phyloP scores from a whole-genome alignment of 768 basidiomycete species.

The Psilocybe tampanensis region DNA sequence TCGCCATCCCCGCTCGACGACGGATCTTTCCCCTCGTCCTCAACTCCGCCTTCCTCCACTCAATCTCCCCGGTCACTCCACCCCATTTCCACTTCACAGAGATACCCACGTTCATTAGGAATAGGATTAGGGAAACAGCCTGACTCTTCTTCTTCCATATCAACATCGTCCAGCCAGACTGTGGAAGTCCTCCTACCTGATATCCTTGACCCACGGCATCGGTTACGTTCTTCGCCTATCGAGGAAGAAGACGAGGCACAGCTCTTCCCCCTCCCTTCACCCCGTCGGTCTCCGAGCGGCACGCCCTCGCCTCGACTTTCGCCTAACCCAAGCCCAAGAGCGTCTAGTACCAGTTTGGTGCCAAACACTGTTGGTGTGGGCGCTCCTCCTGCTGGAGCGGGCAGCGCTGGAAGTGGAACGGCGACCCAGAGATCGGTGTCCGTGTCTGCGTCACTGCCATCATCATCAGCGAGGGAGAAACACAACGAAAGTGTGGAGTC shows the following conservation, averaged over 20 bases:
- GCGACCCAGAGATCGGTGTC: not conserved
- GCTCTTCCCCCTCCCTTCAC: conserved; percentile 53
- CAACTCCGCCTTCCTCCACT: conserved; percentile 6
- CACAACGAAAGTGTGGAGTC: conserved; percentile 18
- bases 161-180: conserved; percentile 9
- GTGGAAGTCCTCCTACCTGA: conserved; percentile 11
- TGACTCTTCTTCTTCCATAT: conserved; percentile 12
- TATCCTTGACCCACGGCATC: conserved; percentile 13
- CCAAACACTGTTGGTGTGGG: not conserved
- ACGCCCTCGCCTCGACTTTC: conserved; percentile 32
- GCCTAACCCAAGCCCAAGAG: conserved; percentile 37
- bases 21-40: conserved; percentile 5
- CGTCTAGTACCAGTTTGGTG: conserved; percentile 28
- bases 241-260: conserved; percentile 60
- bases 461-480: conserved; percentile 24
- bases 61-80: conserved; percentile 18
- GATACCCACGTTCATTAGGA: conserved; percentile 13
- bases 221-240: conserved; percentile 38
- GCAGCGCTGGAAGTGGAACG: too few relatives aligned
- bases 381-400: not conserved
- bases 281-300: conserved; percentile 51
- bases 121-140: conserved; percentile 11
- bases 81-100: not conserved
- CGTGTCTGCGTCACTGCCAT: not conserved
- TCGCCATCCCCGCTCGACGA: conserved; percentile 12